Evolutionary conservation across 2,329 filamentous ascomycete species (phyloP), one percentile per base, ranked within the genome.

Genomic region (Fusarium pilosicola): DNA sequence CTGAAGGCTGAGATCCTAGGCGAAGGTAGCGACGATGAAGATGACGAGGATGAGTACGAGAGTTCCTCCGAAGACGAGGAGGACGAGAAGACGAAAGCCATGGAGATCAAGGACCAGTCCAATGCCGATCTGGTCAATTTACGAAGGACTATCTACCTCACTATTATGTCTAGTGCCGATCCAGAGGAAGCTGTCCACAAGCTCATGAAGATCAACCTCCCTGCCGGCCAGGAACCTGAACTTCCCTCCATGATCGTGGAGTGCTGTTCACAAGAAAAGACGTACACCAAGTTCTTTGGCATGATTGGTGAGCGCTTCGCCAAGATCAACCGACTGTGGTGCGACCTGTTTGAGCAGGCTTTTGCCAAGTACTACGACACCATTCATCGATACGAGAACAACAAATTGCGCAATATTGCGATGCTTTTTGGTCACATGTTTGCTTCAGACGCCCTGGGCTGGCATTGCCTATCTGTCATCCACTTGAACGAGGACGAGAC

Each of bases 161-260:
- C 96, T 17, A 97, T 99, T 81, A 97, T 97, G 94, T 97, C 94
- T 44, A 96, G 94, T 78, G 94, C 96, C 75, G 94, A 97, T 67
- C 97, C 97, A 63, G 96, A 99, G 84, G 96, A 99, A 89, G 95
- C 94, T 68, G 95, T 94, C 68, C 96, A 99, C 86, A 99, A 98
- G 85, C 88, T 99, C 74, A 96, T 98, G 91, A 95, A 94, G 83
- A 92, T 99, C 80, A 94, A 94, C 73, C 88, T 99, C 15, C 96
- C 96, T 3, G 86, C 90, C 18, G 96, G 96, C 8, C 90, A 96
- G 79, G 96, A 99, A 81, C 88, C 91, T 11, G 96, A 99, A 81
- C 87, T 99, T 49, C 95, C 95, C 2, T 97, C 94, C 28, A 99
- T 99, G 96, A 91, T 99, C 62, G 92, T 99, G 74, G 96, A 99